Conservation (phyloP, 495 filamentous ascomycete species). For the Venustampulla echinocandica region DNA sequence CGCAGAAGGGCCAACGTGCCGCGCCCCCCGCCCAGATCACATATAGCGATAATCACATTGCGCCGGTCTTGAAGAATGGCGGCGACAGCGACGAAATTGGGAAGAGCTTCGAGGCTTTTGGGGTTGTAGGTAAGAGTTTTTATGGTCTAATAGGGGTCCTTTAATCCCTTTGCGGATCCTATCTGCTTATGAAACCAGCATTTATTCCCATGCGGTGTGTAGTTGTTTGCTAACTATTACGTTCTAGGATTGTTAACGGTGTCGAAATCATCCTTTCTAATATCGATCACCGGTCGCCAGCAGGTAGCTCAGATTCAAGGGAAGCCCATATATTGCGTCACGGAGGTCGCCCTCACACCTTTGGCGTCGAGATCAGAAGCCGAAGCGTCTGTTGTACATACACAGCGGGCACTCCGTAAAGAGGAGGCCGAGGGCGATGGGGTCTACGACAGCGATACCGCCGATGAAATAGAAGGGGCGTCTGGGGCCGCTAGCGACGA, state of each 20-base stretch:
- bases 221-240: background rate
- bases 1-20: conserved; percentile 40
- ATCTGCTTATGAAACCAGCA: background rate
- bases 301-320: conserved; percentile 83
- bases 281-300: conserved; percentile 72
- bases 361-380: conserved; percentile 69
- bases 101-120: conserved; percentile 63
- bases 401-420: conserved; percentile 40
- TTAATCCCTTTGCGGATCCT: background rate
- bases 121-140: conserved; percentile 64
- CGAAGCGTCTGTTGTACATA: conserved; percentile 55
- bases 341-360: conserved; percentile 80
- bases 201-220: background rate
- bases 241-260: conserved; percentile 60
- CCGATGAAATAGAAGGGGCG: conserved; percentile 24
- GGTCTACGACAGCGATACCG: conserved; percentile 31
- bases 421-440: conserved; percentile 21
- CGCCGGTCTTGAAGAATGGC: conserved; percentile 30
- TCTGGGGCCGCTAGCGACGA: conserved; percentile 19
- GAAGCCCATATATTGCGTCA: conserved; percentile 73
- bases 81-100: conserved; percentile 1
- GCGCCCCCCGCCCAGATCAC: conserved; percentile 53
- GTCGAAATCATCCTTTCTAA: conserved; percentile 65
- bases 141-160: background rate
- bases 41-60: conserved; percentile 60